Conservation (phyloP, 2,329 filamentous ascomycete species). For the Exophiala sp. region DNA sequence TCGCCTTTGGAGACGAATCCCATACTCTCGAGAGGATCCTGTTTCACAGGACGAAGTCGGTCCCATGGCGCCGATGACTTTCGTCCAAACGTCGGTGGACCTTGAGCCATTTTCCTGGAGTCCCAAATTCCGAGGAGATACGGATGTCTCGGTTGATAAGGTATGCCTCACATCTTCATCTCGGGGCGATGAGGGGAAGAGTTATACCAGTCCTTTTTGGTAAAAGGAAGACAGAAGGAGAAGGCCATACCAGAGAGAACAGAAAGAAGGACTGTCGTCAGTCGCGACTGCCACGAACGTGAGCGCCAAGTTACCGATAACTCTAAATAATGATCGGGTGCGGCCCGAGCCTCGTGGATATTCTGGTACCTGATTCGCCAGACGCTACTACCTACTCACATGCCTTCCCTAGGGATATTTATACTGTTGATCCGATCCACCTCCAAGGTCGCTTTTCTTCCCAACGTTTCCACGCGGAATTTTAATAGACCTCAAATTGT, state of each 20-base stretch:
- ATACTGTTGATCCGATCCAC: no score
- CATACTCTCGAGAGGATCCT: constrained; percentile 72
- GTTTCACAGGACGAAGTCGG: constrained; percentile 64
- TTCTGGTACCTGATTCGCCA: no score
- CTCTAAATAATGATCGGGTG: constrained; percentile 4
- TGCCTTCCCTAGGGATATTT: no score
- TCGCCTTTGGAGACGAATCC: constrained; percentile 90
- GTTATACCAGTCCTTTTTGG: no score
- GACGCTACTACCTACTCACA: no score
- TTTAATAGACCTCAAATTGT: no score
- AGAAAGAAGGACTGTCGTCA: no score
- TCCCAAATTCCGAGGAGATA: not conserved
- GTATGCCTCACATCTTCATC: not conserved
- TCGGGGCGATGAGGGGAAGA: no score
- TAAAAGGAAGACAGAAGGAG: no score
- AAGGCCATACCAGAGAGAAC: no score
- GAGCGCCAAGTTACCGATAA: no score
- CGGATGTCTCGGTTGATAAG: not conserved
- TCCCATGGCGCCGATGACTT: constrained; percentile 47
- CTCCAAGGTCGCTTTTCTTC: no score
- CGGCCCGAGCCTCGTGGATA: constrained; percentile 1
- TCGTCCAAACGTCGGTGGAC: constrained; percentile 17
- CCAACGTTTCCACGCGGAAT: not conserved
- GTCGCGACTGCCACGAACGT: not conserved
- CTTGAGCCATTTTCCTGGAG: constrained; percentile 13